Conservation (phyloP, 805 yeast genomes). For the Candida multigemmis region DNA sequence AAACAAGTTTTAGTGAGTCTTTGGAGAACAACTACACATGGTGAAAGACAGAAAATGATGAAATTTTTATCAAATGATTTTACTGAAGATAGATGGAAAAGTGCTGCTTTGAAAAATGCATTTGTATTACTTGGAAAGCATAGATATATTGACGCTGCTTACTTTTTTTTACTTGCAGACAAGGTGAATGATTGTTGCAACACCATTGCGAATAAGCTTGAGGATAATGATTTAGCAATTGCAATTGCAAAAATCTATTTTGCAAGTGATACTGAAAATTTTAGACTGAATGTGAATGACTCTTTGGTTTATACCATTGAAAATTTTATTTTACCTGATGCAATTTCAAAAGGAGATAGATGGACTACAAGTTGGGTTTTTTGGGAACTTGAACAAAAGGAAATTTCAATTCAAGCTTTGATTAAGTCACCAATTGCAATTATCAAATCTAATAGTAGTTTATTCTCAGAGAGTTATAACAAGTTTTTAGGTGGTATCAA, state of each 20-base stretch:
- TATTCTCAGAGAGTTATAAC: constrained; percentile 13
- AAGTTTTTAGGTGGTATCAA: constrained; percentile 6
- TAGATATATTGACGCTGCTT: constrained; percentile 79
- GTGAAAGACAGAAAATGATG: constrained; percentile 77
- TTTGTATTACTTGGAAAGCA: constrained; percentile 85
- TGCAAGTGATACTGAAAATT: constrained; percentile 27
- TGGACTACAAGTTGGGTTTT: constrained; percentile 80
- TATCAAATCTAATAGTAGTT: constrained; percentile 9
- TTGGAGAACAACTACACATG: constrained; percentile 75
- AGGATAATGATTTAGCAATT: constrained; percentile 67
- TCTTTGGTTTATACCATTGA: constrained; percentile 30
- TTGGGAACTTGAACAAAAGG: constrained; percentile 44
- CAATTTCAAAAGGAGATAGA: constrained; percentile 55
- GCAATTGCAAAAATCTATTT: constrained; percentile 72
- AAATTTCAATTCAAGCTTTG: constrained; percentile 52
- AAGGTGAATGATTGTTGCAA: constrained; percentile 69
- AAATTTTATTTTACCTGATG: constrained; percentile 43
- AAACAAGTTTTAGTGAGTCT: constrained; percentile 69
- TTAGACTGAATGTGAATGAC: constrained; percentile 1
- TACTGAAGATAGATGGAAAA: constrained; percentile 63
- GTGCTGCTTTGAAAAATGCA: constrained; percentile 90
- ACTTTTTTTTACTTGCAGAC: constrained; percentile 74
- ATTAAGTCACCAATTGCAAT: constrained; percentile 43
- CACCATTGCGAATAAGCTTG: constrained; percentile 58
- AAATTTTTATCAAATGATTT: constrained; percentile 75